Conservation (phyloP, 2,329 filamentous ascomycete genomes). For the Colletotrichum destructivum region DNA sequence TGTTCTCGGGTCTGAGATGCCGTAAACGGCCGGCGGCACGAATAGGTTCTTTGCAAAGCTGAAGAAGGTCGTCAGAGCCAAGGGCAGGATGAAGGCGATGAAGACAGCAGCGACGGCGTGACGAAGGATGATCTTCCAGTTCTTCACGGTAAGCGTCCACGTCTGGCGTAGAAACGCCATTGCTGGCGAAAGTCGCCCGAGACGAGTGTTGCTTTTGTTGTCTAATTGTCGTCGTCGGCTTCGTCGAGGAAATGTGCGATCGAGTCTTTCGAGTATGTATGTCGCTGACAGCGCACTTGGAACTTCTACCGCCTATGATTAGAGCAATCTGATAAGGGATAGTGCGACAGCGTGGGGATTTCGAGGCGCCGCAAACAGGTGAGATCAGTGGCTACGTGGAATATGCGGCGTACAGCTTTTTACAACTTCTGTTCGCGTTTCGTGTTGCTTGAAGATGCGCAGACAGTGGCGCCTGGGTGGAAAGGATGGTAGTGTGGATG, state of each 20-base stretch:
- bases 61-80: slow-evolving; percentile 72
- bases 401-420: background rate
- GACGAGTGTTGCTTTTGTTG: background rate
- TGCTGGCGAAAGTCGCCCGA: slow-evolving; percentile 39
- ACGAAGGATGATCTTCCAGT: slow-evolving; percentile 72
- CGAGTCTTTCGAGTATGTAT: background rate
- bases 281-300: background rate
- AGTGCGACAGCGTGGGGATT: too few relatives aligned
- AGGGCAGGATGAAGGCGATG: slow-evolving; percentile 72
- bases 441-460: background rate
- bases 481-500: background rate
- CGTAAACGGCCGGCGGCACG: slow-evolving; percentile 81
- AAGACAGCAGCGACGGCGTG: slow-evolving; percentile 67
- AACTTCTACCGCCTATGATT: background rate
- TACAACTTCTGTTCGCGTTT: background rate
- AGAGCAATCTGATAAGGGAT: background rate
- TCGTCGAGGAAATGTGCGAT: background rate
- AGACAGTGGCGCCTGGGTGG: background rate
- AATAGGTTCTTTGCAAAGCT: slow-evolving; percentile 87
- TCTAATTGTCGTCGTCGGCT: background rate
- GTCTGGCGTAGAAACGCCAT: slow-evolving; percentile 72
- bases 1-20: slow-evolving; percentile 74
- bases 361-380: background rate
- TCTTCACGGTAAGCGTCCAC: slow-evolving; percentile 74
- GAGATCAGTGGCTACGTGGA: background rate